Evolutionary conservation across 306 rosid species (phyloP).

Genomic region (Sechiopsis laciniata): DNA sequence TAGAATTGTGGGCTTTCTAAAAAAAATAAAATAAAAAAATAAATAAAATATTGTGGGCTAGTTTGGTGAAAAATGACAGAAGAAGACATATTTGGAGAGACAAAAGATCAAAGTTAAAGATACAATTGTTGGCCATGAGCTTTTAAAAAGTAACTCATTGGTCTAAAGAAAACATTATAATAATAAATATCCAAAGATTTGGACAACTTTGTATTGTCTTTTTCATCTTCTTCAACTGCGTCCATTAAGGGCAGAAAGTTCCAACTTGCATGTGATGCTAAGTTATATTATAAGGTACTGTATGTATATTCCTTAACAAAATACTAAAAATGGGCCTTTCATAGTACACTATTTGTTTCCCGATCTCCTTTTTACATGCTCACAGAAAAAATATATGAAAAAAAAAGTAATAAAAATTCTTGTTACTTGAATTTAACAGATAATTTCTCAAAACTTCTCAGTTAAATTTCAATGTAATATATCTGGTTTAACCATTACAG

Average conservation of each 20-base stretch:
- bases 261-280: slow-evolving; percentile 22
- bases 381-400: not conserved
- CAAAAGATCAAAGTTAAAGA: slow-evolving; percentile 20
- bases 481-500: not conserved
- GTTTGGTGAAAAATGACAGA: slow-evolving; percentile 18
- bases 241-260: slow-evolving; percentile 15
- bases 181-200: slow-evolving; percentile 14
- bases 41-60: slow-evolving; percentile 12
- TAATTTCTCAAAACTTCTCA: not conserved
- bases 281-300: not conserved
- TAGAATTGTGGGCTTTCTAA: slow-evolving; percentile 15
- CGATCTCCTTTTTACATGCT: not conserved
- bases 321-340: slow-evolving; percentile 13
- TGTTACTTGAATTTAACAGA: not conserved
- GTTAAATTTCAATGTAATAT: not conserved
- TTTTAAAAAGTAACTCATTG: slow-evolving; percentile 14
- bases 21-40: no score
- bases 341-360: not conserved
- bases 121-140: slow-evolving; percentile 19
- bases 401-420: not conserved
- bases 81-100: slow-evolving; percentile 7
- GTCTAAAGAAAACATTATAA: slow-evolving; percentile 13
- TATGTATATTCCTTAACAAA: slow-evolving; percentile 18
- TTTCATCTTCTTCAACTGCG: slow-evolving; percentile 21
- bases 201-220: slow-evolving; percentile 20